phyloP scores from a whole-genome alignment of 192 early-diverging fungal genomes.

The Jimgerdemannia flammicorona region DNA sequence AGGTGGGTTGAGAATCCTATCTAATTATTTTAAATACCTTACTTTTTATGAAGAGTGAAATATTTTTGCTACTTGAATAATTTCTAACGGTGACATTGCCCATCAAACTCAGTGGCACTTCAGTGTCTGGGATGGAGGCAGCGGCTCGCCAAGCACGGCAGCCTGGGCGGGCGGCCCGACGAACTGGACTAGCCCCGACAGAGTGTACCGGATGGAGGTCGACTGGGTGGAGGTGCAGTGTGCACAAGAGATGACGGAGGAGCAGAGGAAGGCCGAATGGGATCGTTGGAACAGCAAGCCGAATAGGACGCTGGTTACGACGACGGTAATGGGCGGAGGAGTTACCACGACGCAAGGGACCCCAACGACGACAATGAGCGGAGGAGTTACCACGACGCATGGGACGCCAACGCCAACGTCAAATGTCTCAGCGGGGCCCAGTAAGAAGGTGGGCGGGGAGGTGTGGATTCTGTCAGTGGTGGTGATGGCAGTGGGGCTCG shows the following conservation, averaged over 20 bases:
- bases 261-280: neutral
- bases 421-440: too few species aligned
- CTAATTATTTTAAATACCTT: neutral
- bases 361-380: too few species aligned
- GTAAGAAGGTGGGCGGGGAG: too few species aligned
- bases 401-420: too few species aligned
- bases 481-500: too few species aligned
- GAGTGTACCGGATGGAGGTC: slow-evolving; percentile 33
- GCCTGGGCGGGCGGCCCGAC: slow-evolving; percentile 56
- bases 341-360: too few species aligned
- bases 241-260: neutral
- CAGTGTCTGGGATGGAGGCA: slow-evolving; percentile 67
- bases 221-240: slow-evolving; percentile 36
- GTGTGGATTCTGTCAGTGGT: too few species aligned
- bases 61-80: too few species aligned
- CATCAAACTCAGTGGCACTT: slow-evolving; percentile 28
- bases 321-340: too few species aligned
- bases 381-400: too few species aligned
- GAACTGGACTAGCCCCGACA: slow-evolving; percentile 48
- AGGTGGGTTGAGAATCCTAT: neutral
- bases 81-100: neutral
- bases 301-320: neutral
- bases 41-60: too few species aligned
- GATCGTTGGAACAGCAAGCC: neutral
- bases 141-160: slow-evolving; percentile 38